phyloP scores from a whole-genome alignment of 441 rosid species.

The Populus hybrid region DNA sequence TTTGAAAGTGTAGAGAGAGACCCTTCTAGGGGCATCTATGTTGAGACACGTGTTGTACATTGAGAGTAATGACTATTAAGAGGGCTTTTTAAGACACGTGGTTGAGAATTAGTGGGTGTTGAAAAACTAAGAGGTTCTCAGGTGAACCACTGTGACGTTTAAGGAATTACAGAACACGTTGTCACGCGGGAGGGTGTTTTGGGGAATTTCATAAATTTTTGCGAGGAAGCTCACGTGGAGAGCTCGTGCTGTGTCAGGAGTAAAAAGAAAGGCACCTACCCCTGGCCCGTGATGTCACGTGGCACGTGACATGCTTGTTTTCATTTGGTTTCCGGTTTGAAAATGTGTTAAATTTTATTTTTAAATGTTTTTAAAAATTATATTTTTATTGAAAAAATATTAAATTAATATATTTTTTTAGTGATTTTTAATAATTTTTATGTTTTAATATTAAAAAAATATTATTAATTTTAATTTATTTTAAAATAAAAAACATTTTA shows the following conservation, averaged over 20 bases:
- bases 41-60: slow-evolving; percentile 24
- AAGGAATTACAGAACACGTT: slow-evolving; percentile 1
- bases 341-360: too few species aligned
- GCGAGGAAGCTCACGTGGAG: background rate
- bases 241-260: background rate
- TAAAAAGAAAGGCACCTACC: background rate
- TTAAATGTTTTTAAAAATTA: too few species aligned
- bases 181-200: background rate
- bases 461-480: too few species aligned
- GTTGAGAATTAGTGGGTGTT: slow-evolving; percentile 14
- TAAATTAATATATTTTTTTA: too few species aligned
- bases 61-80: slow-evolving; percentile 11
- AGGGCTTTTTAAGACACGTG: slow-evolving; percentile 15
- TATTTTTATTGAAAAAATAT: too few species aligned
- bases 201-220: background rate
- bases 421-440: too few species aligned
- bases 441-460: too few species aligned
- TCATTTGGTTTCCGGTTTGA: too few species aligned
- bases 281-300: background rate
- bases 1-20: slow-evolving; percentile 16
- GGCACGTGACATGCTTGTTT: background rate
- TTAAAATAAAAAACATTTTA: too few species aligned
- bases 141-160: slow-evolving; percentile 20
- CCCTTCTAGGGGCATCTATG: slow-evolving; percentile 15
- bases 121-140: slow-evolving; percentile 9